Conservation (phyloP, 768 basidiomycete genomes). For the Trametopsis cervina region DNA sequence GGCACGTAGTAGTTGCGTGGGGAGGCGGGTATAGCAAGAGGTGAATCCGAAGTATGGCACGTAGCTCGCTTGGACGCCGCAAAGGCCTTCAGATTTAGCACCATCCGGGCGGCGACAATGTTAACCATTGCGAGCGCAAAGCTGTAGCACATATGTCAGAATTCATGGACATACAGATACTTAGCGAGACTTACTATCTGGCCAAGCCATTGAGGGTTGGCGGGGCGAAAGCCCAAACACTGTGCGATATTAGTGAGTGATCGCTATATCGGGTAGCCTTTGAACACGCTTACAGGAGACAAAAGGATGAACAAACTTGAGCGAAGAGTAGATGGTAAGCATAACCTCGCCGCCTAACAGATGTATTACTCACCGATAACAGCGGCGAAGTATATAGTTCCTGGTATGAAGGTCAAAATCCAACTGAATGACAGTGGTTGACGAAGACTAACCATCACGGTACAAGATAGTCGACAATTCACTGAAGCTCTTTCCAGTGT, state of each 20-base stretch:
- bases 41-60: neutral
- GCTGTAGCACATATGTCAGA: conserved; percentile 9
- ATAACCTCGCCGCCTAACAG: too few relatives aligned
- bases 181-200: conserved; percentile 21
- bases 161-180: neutral
- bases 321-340: conserved; percentile 17
- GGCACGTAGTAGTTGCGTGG: neutral
- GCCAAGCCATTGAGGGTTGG: conserved; percentile 21
- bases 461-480: conserved; percentile 21
- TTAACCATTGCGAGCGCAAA: conserved; percentile 25
- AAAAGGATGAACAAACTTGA: too few relatives aligned
- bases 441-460: conserved; percentile 18
- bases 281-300: conserved; percentile 15
- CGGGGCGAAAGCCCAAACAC: conserved; percentile 23
- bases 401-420: conserved; percentile 8
- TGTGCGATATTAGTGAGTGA: neutral
- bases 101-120: conserved; percentile 20
- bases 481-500: conserved; percentile 16
- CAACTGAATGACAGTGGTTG: neutral
- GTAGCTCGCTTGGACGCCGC: conserved; percentile 9
- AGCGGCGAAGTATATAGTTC: conserved; percentile 23
- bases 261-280: neutral
- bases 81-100: conserved; percentile 22
- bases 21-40: neutral
- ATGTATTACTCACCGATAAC: conserved; percentile 19